Percentiles rank a stretch among this genome's conserved stretches.
phyloP scores from a whole-genome alignment of 768 basidiomycete genomes.

The Steccherinum ochraceum region DNA sequence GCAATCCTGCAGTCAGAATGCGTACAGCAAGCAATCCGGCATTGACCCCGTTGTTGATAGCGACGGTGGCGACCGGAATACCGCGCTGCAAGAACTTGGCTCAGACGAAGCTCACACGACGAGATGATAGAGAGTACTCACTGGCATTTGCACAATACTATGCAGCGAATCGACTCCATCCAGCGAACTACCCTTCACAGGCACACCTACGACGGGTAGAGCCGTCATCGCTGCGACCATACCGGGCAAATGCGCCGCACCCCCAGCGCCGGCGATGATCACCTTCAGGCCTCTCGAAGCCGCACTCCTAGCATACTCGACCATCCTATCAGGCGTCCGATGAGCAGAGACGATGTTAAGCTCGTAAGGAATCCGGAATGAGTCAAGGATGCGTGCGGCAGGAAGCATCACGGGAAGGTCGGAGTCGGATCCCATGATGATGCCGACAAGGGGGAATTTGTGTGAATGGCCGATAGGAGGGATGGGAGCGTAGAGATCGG shows the following conservation, averaged over 20 bases:
- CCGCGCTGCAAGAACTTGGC: conserved; percentile 56
- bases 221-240: conserved; percentile 97
- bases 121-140: conserved; percentile 33
- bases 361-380: conserved; percentile 85
- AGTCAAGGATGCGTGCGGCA: conserved; percentile 76
- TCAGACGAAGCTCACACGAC: not conserved
- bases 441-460: conserved; percentile 71
- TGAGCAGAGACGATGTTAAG: conserved; percentile 96
- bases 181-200: conserved; percentile 88
- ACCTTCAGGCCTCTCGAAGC: conserved; percentile 57
- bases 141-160: conserved; percentile 99
- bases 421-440: conserved; percentile 99
- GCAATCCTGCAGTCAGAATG: conserved; percentile 76
- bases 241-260: conserved; percentile 94
- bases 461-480: conserved; percentile 51
- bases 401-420: conserved; percentile 93
- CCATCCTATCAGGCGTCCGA: conserved; percentile 83
- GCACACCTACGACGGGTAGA: conserved; percentile 92
- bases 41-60: conserved; percentile 93
- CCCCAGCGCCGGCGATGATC: conserved; percentile 96
- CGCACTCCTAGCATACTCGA: conserved; percentile 76
- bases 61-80: conserved; percentile 95
- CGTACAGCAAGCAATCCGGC: conserved; percentile 89
- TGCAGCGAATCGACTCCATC: conserved; percentile 97
- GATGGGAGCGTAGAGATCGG: conserved; percentile 46